Evolutionary conservation across 2,329 filamentous ascomycete species (phyloP).

Genomic region (Pseudogymnoascus sp.): DNA sequence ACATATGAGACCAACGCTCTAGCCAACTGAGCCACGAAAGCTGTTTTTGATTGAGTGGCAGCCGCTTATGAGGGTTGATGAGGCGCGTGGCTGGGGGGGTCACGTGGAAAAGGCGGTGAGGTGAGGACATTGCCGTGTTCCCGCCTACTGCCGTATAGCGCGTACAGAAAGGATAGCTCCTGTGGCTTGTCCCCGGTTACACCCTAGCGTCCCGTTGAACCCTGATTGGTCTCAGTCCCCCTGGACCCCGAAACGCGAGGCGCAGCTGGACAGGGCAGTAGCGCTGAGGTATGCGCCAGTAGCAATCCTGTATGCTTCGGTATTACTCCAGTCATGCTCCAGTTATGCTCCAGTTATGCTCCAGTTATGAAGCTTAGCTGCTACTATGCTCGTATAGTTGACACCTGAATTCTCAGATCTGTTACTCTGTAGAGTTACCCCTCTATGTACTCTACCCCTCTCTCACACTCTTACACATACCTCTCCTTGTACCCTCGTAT

Average conservation of each 20-base stretch:
- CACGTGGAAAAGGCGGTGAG: neutral
- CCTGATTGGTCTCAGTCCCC: neutral
- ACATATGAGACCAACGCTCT: neutral
- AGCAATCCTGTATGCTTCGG: no score
- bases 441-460: neutral
- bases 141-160: no score
- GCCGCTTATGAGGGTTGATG: neutral
- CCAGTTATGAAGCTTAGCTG: no score
- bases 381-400: no score
- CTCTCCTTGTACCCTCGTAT: no score
- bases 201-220: neutral
- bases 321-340: no score
- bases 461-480: neutral
- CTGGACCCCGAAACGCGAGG: neutral
- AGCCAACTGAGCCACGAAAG: constrained; percentile 1
- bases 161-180: no score
- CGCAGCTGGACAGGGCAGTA: neutral
- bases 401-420: neutral
- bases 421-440: neutral
- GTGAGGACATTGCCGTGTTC: neutral
- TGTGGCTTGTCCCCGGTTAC: no score
- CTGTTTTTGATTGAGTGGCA: neutral
- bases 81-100: neutral
- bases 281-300: no score
- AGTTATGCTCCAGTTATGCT: no score